Percentiles rank a stretch among this genome's conserved stretches.
Conservation (phyloP, 163 green algal genomes). For the Trebouxia gelatinosa region DNA sequence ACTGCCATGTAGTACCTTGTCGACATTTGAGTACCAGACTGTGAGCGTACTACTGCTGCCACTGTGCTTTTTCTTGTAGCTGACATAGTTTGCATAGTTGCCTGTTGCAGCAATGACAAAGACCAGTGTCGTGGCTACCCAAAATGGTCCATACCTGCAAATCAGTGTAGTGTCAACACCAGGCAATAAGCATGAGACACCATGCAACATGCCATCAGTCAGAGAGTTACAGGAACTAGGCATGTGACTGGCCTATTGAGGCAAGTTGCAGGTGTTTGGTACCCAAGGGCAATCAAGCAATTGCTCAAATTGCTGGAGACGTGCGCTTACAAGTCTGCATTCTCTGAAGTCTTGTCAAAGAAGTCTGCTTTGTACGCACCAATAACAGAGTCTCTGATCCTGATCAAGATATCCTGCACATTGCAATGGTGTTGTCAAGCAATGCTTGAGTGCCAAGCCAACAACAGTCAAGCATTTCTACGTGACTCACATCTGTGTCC, state of each 20-base stretch:
- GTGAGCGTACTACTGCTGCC: neutral
- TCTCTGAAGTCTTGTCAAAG: constrained; percentile 67
- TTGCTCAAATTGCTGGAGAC: neutral
- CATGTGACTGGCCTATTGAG: neutral
- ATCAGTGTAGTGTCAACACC: no score
- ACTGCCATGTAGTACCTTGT: constrained; percentile 52
- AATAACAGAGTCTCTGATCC: constrained; percentile 74
- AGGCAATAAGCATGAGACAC: no score
- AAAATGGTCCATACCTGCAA: constrained; percentile 89
- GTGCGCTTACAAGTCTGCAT: constrained; percentile 78
- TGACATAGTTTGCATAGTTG: constrained; percentile 57
- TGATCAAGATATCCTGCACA: constrained; percentile 74
- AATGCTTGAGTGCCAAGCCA: no score
- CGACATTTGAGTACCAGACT: constrained; percentile 70
- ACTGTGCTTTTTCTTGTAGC: constrained; percentile 57
- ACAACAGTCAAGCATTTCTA: no score
- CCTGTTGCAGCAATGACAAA: constrained; percentile 78
- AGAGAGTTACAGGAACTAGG: neutral
- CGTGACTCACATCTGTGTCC: constrained; percentile 66
- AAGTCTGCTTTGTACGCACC: constrained; percentile 77
- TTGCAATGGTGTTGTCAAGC: no score
- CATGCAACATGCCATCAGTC: no score
- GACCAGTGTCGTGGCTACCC: constrained; percentile 85
- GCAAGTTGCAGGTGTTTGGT: neutral
- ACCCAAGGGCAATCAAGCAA: neutral